Evolutionary conservation across 2,329 filamentous ascomycete species (phyloP), one percentile per base, ranked within the genome.

Genomic region (Colletotrichum trifolii): DNA sequence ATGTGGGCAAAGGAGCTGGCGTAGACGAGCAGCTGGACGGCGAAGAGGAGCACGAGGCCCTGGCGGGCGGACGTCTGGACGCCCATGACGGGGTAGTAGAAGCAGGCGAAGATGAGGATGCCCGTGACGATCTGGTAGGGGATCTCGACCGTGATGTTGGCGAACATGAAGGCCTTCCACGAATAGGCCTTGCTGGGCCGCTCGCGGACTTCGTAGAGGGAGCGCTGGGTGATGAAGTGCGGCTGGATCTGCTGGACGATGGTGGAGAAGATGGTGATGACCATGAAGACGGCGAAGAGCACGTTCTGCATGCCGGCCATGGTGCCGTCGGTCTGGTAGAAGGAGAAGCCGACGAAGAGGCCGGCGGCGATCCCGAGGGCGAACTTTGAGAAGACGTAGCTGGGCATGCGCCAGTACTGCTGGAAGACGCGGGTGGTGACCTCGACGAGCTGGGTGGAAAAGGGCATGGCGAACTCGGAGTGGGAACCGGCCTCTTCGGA

Each of bases 401-500:
- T 82, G 0, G 92, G 92, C 60, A 88, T 92, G 49, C 92, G 86
- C 91, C 92, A 95, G 82, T 94, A 94, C 73, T 96, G 92, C 72
- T 92, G 86, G 77, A 94, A 94, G 6, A 94, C 87, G 62, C 92
- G 88, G 8, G 82, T 70, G 2, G 87, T 87, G 46, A 93, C 91
- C 64, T 88, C 82, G 47, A 75, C 77, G 1, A 95, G 77, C 73
- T 97, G 94, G 0, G 80, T 71, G 0, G 64, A 65, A 72, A 96
- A 91, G 0, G 93, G 89, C 70, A 92, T 91, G 5, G 94, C 93
- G 67, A 96, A 97, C 76, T 96, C 92, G 8, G 85, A 81, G 69
- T 85, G 68, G 75, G 71, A 67, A 1, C 66, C 63, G 0, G 62
- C 36, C 3, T 73, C 71, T 1, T 74, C 69, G 1, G 68, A 65